phyloP scores from a whole-genome alignment of 1,284 basidiomycete species.

The Cerrena zonata region DNA sequence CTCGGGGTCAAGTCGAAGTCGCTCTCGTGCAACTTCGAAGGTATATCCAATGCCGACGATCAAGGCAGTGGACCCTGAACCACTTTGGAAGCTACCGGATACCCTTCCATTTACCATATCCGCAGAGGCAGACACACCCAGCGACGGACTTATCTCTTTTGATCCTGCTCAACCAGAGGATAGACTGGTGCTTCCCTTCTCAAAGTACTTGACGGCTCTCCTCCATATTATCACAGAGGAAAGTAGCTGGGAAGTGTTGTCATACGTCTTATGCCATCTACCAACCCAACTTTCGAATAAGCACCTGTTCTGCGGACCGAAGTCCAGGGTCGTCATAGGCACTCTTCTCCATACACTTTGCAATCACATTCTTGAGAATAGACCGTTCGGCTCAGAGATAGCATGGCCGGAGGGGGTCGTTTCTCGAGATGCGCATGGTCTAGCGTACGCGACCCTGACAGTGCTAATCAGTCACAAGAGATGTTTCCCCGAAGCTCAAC shows the following conservation, averaged over 20 bases:
- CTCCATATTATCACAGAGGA: constrained; percentile 71
- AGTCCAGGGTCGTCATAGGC: constrained; percentile 61
- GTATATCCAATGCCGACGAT: constrained; percentile 23
- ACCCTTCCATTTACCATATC: constrained; percentile 56
- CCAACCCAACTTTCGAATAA: constrained; percentile 92
- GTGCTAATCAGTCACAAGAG: constrained; percentile 85
- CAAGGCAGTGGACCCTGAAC: constrained; percentile 27
- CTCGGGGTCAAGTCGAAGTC: constrained; percentile 59
- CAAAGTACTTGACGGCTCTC: constrained; percentile 68
- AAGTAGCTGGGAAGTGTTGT: constrained; percentile 89
- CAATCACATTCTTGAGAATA: constrained; percentile 57
- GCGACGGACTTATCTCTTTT: constrained; percentile 72
- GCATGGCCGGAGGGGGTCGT: constrained; percentile 63
- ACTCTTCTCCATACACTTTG: constrained; percentile 69
- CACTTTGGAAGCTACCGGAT: constrained; percentile 82
- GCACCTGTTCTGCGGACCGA: constrained; percentile 91
- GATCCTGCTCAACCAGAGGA: constrained; percentile 53
- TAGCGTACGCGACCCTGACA: constrained; percentile 84
- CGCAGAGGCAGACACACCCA: constrained; percentile 60
- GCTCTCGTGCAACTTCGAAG: constrained; percentile 50
- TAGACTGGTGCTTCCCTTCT: constrained; percentile 66
- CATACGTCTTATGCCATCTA: constrained; percentile 87
- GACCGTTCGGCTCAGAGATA: constrained; percentile 55
- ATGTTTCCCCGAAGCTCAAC: constrained; percentile 68
- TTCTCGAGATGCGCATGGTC: constrained; percentile 78